Percentiles rank a stretch among this genome's conserved stretches.
These are phyloP conservation scores for Arthrobotrys entomopaga DNA, from an alignment of 2,329 filamentous ascomycete species.

Conservation along the genomic window DNA sequence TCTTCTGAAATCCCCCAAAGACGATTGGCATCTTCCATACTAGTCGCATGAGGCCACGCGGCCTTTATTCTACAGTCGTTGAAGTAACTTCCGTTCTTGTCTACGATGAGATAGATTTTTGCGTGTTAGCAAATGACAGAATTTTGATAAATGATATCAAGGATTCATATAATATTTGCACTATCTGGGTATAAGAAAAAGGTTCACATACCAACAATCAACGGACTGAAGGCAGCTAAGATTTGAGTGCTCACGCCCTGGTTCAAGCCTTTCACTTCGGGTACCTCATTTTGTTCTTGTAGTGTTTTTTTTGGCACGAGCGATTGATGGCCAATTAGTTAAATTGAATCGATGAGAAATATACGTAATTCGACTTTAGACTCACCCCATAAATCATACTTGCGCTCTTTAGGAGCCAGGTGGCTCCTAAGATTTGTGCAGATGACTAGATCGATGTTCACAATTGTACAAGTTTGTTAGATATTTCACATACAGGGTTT, in stretches of 20 bases:
- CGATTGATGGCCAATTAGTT: too few relatives aligned
- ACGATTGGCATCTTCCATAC: conserved; percentile 26
- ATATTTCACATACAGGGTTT: too few relatives aligned
- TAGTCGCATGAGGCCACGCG: conserved; percentile 16
- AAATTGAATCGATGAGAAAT: too few relatives aligned
- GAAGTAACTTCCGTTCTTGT: conserved; percentile 27
- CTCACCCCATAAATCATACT: conserved; percentile 12
- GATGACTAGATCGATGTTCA: conserved; percentile 21
- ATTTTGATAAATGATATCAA: too few relatives aligned
- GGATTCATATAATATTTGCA: too few relatives aligned
- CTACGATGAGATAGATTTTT: background rate
- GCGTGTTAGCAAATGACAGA: too few relatives aligned
- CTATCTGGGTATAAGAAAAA: too few relatives aligned
- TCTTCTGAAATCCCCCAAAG: conserved; percentile 31
- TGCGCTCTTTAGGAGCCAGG: conserved; percentile 7
- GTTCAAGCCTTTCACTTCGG: background rate
- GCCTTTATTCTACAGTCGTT: conserved; percentile 24
- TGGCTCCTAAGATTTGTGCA: conserved; percentile 35
- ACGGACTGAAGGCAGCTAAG: conserved; percentile 28
- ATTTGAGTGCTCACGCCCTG: conserved; percentile 36
- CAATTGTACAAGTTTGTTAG: background rate
- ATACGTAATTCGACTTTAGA: too few relatives aligned
- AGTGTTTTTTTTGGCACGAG: too few relatives aligned
- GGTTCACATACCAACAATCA: conserved; percentile 28
- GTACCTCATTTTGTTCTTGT: too few relatives aligned